Conservation (phyloP, 768 basidiomycete species). For the Russula virescens region DNA sequence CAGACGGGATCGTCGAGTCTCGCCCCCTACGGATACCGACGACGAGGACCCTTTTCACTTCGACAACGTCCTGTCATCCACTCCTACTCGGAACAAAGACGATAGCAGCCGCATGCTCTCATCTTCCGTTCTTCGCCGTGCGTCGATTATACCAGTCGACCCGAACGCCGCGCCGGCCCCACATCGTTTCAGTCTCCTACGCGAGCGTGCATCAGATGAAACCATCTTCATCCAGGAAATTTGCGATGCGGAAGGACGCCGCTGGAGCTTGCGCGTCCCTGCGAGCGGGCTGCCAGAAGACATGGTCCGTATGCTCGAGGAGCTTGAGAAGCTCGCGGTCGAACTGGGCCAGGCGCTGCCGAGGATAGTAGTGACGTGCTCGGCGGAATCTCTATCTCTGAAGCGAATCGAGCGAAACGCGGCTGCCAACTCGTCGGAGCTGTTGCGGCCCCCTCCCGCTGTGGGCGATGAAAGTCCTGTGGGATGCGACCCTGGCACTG, state of each 20-base stretch:
- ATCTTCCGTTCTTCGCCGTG: slow-evolving; percentile 15
- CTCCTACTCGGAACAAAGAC: not conserved
- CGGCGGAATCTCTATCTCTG: slow-evolving; percentile 14
- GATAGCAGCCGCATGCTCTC: not conserved
- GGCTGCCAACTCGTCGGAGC: not conserved
- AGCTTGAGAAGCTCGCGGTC: slow-evolving; percentile 19
- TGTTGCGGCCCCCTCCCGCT: slow-evolving; percentile 2
- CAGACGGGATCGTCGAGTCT: not conserved
- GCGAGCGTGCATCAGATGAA: slow-evolving; percentile 16
- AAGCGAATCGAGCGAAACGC: not conserved
- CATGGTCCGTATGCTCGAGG: slow-evolving; percentile 23
- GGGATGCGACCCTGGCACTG: not conserved
- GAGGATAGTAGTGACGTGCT: slow-evolving; percentile 22
- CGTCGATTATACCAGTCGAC: slow-evolving; percentile 19
- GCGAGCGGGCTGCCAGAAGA: slow-evolving; percentile 22
- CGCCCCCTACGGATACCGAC: slow-evolving; percentile 15
- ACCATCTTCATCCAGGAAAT: slow-evolving; percentile 23
- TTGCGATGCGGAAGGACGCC: slow-evolving; percentile 19
- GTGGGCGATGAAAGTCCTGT: not conserved
- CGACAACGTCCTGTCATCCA: slow-evolving; percentile 8
- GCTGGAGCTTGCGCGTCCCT: slow-evolving; percentile 24
- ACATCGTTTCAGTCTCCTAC: slow-evolving; percentile 19
- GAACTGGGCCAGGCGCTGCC: slow-evolving; percentile 21
- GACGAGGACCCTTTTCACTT: slow-evolving; percentile 23
- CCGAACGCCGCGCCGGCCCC: slow-evolving; percentile 8